Percentiles rank a stretch among this genome's conserved stretches.
Conservation (phyloP, 208 protist species). For the Chromosphaera perkinsii region DNA sequence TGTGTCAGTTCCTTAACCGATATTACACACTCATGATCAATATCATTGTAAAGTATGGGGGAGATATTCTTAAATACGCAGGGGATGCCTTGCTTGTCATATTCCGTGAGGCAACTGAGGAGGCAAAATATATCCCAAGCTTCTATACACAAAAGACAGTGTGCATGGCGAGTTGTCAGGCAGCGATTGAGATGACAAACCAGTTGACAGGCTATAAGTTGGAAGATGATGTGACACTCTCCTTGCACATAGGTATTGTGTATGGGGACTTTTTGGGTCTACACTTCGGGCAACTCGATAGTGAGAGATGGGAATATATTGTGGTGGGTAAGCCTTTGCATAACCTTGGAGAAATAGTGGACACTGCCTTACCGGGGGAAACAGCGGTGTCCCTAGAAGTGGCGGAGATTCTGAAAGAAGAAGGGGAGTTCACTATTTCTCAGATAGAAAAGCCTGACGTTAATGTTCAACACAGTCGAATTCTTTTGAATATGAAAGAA, state of each 20-base stretch:
- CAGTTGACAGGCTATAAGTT: no score
- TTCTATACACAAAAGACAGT: no score
- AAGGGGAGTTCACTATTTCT: not conserved
- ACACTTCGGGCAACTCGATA: slow-evolving; percentile 23
- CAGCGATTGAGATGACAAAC: no score
- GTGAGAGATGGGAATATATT: slow-evolving; percentile 34
- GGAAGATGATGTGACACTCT: slow-evolving; percentile 13
- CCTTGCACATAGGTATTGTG: slow-evolving; percentile 20
- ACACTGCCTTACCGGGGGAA: not conserved
- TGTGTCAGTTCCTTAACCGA: slow-evolving; percentile 42
- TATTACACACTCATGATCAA: slow-evolving; percentile 47
- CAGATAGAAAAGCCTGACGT: not conserved
- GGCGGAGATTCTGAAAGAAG: slow-evolving; percentile 13
- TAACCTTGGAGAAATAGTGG: not conserved
- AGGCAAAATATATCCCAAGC: no score
- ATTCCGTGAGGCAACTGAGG: no score
- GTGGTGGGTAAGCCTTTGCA: slow-evolving; percentile 16
- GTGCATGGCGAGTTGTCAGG: no score
- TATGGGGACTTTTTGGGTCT: slow-evolving; percentile 3
- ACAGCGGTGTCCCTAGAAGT: slow-evolving; percentile 13
- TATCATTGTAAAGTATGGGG: slow-evolving; percentile 42
- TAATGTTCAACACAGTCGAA: no score
- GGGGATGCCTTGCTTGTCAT: slow-evolving; percentile 47
- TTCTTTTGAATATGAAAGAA: no score
- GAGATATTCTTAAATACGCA: slow-evolving; percentile 58